Base-by-base conservation (phyloP, 108 stramenopile genomes). In the Skeletonema grethae region DNA sequence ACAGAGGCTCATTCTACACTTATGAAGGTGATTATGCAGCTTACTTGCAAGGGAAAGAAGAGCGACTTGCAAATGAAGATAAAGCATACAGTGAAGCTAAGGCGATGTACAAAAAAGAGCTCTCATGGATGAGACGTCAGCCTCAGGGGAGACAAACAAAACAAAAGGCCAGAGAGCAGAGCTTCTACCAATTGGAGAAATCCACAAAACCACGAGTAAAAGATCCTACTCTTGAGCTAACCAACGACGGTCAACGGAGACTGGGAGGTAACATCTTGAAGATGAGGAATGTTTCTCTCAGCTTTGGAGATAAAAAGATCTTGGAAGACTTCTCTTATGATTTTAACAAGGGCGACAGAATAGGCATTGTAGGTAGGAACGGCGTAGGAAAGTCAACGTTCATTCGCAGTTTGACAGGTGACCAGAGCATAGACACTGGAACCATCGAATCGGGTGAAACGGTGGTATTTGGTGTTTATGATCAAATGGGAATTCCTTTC, bases 81-180 rank as follows among this genome's bases (percentile, higher is more conserved):
- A 85, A 88, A 63, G 90, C 87, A 1, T 24, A 82, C 7, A 68
- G 76, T 62, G 70, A 82, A 30, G 87, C 88, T 36, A 89, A 89
- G 74, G 68, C 76, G n/a, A 90, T 88, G 66, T 90, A 84, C 67
- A 73, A 75, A 28, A 58, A 65, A 22, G 77, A 83, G 55, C 46
- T 43, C 36, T 57, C 90, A 28, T 95, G 94, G 94, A 95, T 95
- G 91, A 79, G 94, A 61, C 73, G 87, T 22, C 94, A 95, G 73
- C 94, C 94, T 13, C 88, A 87, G 43, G 82, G 62, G 2, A 65
- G 85, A 39, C 57, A 82, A 41, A 84, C 75, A 34, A 84, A 84
- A 35, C 79, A 80, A 32, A 76, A 77, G 18, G 83, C 79, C 11
- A 76, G 75, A 31, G 43, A 72, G 12, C 90, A 94, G 31, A 89